Evolutionary conservation across 176 grass and related monocot genomes (phyloP), one percentile per base, ranked within the genome.

Genomic region (Thalia dealbata): DNA sequence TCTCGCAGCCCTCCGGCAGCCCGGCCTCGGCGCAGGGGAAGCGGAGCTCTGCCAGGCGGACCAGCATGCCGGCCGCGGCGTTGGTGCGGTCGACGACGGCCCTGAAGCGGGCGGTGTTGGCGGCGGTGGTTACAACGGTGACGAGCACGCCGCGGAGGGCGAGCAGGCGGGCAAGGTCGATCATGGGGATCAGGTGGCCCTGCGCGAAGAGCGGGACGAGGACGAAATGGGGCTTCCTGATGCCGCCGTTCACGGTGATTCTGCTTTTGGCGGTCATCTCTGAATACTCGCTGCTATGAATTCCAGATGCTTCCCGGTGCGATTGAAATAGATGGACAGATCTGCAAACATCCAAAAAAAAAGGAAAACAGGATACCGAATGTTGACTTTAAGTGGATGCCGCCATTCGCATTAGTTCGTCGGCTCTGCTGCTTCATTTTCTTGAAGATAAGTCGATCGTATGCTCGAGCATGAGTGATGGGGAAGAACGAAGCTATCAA

Each of bases 71-170:
- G 23, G 75, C 55, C n/a, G n/a, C n/a, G 21, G 62, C 75, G 50
- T 52, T 67, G 10, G 67, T 69, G 50, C 58, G 67, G n/a, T 78
- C 75, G 55, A 83, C 68, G 14, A 72, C 22, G 32, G 43, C 55
- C 70, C 72, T 30, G 25, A 83, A 78, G 12, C 81, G 81, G 3
- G 48, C 22, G 28, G 81, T 58, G 13, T 83, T 83, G 63, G 78
- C n/a, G 66, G 81, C 75, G 61, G 81, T 83, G 3, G 69, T 83
- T 59, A 83, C 45, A 16, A 83, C 62, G 14, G 68, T 82, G 6
- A 77, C 80, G 4, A 82, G 14, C 9, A 46, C 61, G 26, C 79
- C 72, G 3, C 67, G 71, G 52, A 27, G 12, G 11, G 72, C 72
- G 48, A 76, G 50, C 41, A 75, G 61, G 48, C 51, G 61, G 13